Conservation (phyloP, 2,329 filamentous ascomycete species). For the Lachnellula occidentalis region DNA sequence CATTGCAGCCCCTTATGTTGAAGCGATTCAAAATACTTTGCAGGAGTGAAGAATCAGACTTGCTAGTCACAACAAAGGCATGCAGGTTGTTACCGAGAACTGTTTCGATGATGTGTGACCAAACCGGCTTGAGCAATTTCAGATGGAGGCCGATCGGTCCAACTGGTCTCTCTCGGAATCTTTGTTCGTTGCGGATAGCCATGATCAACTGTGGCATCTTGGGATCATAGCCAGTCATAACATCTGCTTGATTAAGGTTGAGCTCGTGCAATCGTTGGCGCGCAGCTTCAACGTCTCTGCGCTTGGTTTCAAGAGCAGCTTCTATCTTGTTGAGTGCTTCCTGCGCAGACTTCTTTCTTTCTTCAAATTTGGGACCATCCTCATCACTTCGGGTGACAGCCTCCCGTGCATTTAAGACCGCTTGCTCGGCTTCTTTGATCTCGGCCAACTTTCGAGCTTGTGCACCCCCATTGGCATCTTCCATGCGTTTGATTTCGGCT, state of each 20-base stretch:
- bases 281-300: conserved; percentile 47
- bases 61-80: conserved; percentile 76
- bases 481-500: conserved; percentile 56
- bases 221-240: conserved; percentile 58
- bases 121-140: conserved; percentile 69
- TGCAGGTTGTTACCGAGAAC: conserved; percentile 65
- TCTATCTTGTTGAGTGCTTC: conserved; percentile 30
- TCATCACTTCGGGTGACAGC: conserved; percentile 38
- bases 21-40: conserved; percentile 56
- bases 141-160: conserved; percentile 80
- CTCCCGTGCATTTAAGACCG: conserved; percentile 39
- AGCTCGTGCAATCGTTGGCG: conserved; percentile 48
- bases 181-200: conserved; percentile 62
- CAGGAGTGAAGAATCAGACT: conserved; percentile 67
- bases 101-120: conserved; percentile 77
- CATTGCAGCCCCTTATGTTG: conserved; percentile 43
- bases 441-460: conserved; percentile 56
- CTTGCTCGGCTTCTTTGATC: conserved; percentile 52
- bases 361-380: conserved; percentile 33
- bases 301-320: conserved; percentile 39
- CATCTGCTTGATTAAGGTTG: conserved; percentile 50
- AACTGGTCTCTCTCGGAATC: conserved; percentile 68
- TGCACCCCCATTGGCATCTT: conserved; percentile 63
- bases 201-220: conserved; percentile 59
- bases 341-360: conserved; percentile 31